Base-by-base conservation (phyloP, 345 rosid species). In the Streptanthus diversifolius region DNA sequence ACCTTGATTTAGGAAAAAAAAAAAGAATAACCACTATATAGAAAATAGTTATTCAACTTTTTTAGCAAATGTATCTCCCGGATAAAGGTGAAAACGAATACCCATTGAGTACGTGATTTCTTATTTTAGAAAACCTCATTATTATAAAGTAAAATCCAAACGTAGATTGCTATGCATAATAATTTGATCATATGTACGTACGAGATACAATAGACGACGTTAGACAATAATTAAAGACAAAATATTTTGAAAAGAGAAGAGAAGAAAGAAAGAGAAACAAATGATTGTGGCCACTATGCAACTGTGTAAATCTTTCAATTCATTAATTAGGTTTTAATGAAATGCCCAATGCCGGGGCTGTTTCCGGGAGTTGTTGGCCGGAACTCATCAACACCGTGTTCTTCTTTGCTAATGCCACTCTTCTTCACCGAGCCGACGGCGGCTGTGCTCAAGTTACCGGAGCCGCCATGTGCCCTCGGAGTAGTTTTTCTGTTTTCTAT, bases 301-400 rank as follows among this genome's bases (percentile, higher is more conserved):
- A n/a, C 24, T 22, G 29, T 56, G 30, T 47, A 13, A 27, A 14
- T 66, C 8, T 33, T 40, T 33, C 12, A 14, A 41, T 18, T 39
- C 7, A 12, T 69, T 35, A 76, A 12, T 69, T 35, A 76, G 11
- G 55, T 65, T 58, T 45, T 69, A 24, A 59, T 65, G 62, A 57
- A 62, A 47, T 76, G 76, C 12, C 76, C 76, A 45, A 79, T 62
- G 63, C 79, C 71, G 22, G 77, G 79, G 56, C 77, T 71, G 33
- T 71, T 71, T 30, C 80, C 79, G 3, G 71, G 74, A 65, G 73
- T 43, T 51, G 85, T 82, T 15, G 85, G 85, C 68, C 82, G 71
- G 77, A 82, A 82, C 66, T 70, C 82, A 70, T 79, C 79, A n/a
- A 76, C 72, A 21, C 51, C 61, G 36, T 79, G 17, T 69, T 65